phyloP scores from a whole-genome alignment of 352 stramenopile species.

The Pythium graminicola region DNA sequence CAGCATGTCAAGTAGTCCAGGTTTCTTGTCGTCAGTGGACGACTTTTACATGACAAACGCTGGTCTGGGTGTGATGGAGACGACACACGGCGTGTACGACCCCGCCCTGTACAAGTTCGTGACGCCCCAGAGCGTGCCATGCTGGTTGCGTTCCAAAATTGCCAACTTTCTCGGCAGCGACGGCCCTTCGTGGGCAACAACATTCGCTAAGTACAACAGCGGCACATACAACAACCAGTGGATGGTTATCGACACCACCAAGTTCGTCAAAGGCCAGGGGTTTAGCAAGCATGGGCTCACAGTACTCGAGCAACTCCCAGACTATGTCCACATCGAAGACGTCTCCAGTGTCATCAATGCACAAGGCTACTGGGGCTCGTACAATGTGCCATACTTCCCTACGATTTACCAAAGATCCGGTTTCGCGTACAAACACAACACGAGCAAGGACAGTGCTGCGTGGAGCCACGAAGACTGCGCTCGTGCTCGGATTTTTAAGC shows the following conservation, averaged over 20 bases:
- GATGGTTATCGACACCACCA: conserved; percentile 71
- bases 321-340: conserved; percentile 43
- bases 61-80: conserved; percentile 59
- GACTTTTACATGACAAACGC: conserved; percentile 71
- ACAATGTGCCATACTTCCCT: conserved; percentile 79
- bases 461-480: conserved; percentile 42
- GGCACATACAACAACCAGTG: conserved; percentile 85
- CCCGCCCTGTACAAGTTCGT: conserved; percentile 42
- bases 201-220: conserved; percentile 55
- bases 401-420: conserved; percentile 52
- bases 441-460: conserved; percentile 29
- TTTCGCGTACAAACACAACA: conserved; percentile 33
- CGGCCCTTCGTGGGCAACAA: conserved; percentile 39
- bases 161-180: conserved; percentile 43
- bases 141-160: conserved; percentile 55
- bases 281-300: conserved; percentile 45
- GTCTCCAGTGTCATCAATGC: conserved; percentile 44
- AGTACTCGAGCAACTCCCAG: conserved; percentile 70
- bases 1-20: conserved; percentile 72
- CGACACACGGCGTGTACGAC: conserved; percentile 63
- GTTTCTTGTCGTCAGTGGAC: conserved; percentile 68
- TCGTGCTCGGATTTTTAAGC: conserved; percentile 49
- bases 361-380: conserved; percentile 66
- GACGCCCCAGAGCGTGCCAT: conserved; percentile 41
- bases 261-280: conserved; percentile 33